phyloP scores from a whole-genome alignment of 176 grass and related monocot genomes.

The Juncus inflexus region DNA sequence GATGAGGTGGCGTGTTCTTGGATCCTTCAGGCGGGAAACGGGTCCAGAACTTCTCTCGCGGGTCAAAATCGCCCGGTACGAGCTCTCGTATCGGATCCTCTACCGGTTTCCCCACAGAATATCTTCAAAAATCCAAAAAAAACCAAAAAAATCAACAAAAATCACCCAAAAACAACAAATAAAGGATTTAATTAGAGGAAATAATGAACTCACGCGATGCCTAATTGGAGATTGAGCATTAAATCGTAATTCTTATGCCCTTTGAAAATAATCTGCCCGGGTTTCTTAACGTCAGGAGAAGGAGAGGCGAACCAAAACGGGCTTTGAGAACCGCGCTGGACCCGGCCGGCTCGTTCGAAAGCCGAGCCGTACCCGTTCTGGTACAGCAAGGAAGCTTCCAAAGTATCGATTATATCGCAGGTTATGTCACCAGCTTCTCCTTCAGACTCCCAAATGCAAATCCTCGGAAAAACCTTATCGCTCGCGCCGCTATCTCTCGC shows the following conservation, averaged over 20 bases:
- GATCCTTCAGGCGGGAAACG: conserved; percentile 73
- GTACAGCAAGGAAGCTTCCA: conserved; percentile 78
- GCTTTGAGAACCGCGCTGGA: conserved; percentile 17
- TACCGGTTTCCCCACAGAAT: conserved; percentile 63
- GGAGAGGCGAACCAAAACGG: conserved; percentile 36
- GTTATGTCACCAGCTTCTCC: conserved; percentile 95
- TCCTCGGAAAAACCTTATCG: conserved; percentile 53
- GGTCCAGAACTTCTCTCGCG: conserved; percentile 72
- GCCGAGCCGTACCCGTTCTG: conserved; percentile 49
- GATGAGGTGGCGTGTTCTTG: conserved; percentile 68
- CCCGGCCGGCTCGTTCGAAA: conserved; percentile 20
- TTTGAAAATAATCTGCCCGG: conserved; percentile 89
- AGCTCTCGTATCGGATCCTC: conserved; percentile 46
- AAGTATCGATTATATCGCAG: conserved; percentile 84
- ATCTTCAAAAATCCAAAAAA: conserved; percentile 43
- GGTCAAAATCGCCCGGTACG: conserved; percentile 41
- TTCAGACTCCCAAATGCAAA: conserved; percentile 99
- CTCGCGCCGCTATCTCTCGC: conserved; percentile 34
- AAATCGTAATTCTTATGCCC: conserved; percentile 97
- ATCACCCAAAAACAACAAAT: conserved; percentile 4
- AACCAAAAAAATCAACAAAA: background rate
- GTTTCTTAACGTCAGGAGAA: conserved; percentile 60
- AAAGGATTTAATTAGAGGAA: conserved; percentile 1
- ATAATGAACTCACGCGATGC: conserved; percentile 52
- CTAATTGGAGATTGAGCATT: conserved; percentile 89